Conservation (phyloP, 495 filamentous ascomycete genomes). For the Lophiotrema nucula region DNA sequence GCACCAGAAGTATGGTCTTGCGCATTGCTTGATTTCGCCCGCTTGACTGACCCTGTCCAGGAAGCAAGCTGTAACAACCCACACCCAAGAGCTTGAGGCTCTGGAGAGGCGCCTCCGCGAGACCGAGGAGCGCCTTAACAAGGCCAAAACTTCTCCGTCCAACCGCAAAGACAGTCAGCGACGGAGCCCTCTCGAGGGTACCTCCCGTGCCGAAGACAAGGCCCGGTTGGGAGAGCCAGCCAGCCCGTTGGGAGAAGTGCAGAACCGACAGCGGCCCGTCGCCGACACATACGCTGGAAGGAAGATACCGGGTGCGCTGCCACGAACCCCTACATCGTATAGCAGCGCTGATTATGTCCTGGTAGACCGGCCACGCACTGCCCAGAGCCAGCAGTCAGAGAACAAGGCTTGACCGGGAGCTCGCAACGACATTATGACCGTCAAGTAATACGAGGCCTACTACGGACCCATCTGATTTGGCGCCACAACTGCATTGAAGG, state of each 20-base stretch:
- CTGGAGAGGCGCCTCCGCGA: constrained; percentile 80
- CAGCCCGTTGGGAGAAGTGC: constrained; percentile 15
- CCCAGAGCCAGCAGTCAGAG: constrained; percentile 18
- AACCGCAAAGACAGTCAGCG: constrained; percentile 29
- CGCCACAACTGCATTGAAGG: too few relatives aligned
- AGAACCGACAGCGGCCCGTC: background rate
- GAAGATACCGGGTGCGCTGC: constrained; percentile 29
- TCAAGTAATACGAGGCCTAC: background rate
- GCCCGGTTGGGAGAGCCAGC: constrained; percentile 4
- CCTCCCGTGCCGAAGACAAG: constrained; percentile 24
- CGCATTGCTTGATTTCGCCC: constrained; percentile 16
- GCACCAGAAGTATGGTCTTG: constrained; percentile 71
- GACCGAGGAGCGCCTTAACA: constrained; percentile 76
- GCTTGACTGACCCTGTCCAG: constrained; percentile 48
- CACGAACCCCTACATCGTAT: constrained; percentile 24
- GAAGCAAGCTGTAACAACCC: constrained; percentile 68
- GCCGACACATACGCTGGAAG: constrained; percentile 1
- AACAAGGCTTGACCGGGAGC: background rate
- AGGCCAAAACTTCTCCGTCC: constrained; percentile 28
- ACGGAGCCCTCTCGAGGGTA: constrained; percentile 16
- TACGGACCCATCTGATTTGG: too few relatives aligned
- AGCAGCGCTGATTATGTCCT: constrained; percentile 33
- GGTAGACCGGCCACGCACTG: constrained; percentile 29
- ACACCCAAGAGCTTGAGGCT: constrained; percentile 76
- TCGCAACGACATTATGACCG: constrained; percentile 20